Percentiles rank a stretch among this genome's conserved stretches.
phyloP scores from a whole-genome alignment of 164 flowering plant species.

The grape (Vitis vinifera) region DNA sequence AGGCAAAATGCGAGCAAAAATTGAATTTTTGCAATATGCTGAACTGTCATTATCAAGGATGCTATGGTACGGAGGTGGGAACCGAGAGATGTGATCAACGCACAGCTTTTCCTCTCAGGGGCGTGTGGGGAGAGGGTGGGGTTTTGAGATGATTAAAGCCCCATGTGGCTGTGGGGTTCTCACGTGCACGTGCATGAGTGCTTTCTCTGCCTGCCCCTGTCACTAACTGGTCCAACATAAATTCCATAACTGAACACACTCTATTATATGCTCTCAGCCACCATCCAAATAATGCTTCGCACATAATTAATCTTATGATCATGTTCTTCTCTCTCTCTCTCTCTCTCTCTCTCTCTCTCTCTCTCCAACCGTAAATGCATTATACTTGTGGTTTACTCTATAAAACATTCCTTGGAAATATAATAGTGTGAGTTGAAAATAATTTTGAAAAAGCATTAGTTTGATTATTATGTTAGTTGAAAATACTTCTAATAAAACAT shows the following conservation, averaged over 20 bases:
- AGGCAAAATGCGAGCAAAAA: no score
- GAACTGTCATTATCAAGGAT: slow-evolving; percentile 28
- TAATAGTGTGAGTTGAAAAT: no score
- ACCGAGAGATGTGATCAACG: neutral
- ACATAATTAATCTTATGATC: slow-evolving; percentile 1
- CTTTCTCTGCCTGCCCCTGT: slow-evolving; percentile 12
- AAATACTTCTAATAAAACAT: no score
- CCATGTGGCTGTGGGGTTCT: slow-evolving; percentile 52
- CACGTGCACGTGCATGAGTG: slow-evolving; percentile 58
- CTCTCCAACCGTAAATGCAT: no score
- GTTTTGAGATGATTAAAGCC: slow-evolving; percentile 33
- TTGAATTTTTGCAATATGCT: neutral
- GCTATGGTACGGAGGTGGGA: slow-evolving; percentile 12
- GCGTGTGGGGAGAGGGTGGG: slow-evolving; percentile 10
- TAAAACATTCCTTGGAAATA: no score
- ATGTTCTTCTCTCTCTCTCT: neutral
- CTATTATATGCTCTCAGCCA: no score
- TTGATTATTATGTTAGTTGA: no score
- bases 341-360: neutral
- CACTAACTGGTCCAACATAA: slow-evolving; percentile 12
- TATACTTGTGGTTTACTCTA: no score
- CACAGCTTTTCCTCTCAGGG: neutral
- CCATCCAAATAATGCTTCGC: no score
- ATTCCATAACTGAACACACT: neutral
- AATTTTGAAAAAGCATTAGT: no score